Evolutionary conservation across 805 yeast genomes (phyloP), one percentile per base, ranked within the genome.

Genomic region (Wickerhamomyces pijperi): DNA sequence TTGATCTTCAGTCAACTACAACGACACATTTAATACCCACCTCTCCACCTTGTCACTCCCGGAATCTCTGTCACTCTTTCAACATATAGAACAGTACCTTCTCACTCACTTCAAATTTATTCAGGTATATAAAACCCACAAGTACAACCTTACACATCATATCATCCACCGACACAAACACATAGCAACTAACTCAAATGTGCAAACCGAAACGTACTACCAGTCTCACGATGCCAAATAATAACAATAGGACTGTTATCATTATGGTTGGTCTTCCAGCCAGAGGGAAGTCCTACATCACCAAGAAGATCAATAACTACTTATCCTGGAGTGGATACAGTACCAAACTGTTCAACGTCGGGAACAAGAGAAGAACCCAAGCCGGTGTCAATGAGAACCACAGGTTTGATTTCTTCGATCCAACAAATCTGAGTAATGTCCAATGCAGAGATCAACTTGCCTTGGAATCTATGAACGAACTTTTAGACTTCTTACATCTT

Each of bases 261-360:
- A 76, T 78, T 9, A 76, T 80, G 78, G 84, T 79, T 11, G 86
- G 86, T 0, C 63, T 78, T 28, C 86, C 86, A 16, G 86, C 86
- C 5, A 61, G 84, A 44, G 86, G 86, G 13, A 78, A 78, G 56
- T 74, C 81, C 5, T 78, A 77, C 54, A 75, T 78, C 45, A 77
- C 86, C 25, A 76, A 74, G 49, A 77, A 78, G 53, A 57, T 78
- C 29, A 70, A 77, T 19, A 58, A 78, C 49, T 78, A 77, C 56
- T 59, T 76, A 45, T 72, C 71, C 56, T 78, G 82, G 82, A 60
- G 73, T 47, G 80, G 76, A 52, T 78, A 76, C 48, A 72, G 71
- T 45, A 74, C 80, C 46, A 61, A 74, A 41, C 75, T 77, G 12
- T 78, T 78, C 62, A 78, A 78, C 51, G 86, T 78, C 29, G 86